Percentiles rank a stretch among this genome's conserved stretches.
Evolutionary conservation across 2,329 filamentous ascomycete genomes (phyloP).

Genomic region (Paramyrothecium sp.): DNA sequence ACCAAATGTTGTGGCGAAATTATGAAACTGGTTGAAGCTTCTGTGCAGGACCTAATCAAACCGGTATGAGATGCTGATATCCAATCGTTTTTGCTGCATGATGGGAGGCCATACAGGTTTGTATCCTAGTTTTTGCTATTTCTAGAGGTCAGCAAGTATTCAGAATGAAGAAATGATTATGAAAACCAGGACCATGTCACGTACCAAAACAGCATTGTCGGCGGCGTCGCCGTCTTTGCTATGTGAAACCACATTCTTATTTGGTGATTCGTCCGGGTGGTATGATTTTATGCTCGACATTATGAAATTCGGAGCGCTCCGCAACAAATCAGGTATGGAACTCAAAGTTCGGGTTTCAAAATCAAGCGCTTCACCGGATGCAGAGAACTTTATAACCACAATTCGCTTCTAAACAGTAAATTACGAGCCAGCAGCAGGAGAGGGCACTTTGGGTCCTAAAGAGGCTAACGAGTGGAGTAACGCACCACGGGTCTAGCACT

Average conservation of each 20-base stretch:
- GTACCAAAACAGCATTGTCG: not conserved
- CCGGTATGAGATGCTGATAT: not conserved
- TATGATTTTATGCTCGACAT: not conserved
- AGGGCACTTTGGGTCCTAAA: not conserved
- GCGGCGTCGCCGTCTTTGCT: not conserved
- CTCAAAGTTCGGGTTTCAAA: too few species aligned
- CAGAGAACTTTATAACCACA: too few species aligned
- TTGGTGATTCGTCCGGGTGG: not conserved
- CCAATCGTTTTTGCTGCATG: not conserved
- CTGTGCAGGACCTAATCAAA: slow-evolving; percentile 49
- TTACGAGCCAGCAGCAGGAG: not conserved
- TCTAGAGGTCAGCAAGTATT: not conserved
- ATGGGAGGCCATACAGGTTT: slow-evolving; percentile 16
- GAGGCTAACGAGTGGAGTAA: not conserved
- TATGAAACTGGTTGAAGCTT: slow-evolving; percentile 56
- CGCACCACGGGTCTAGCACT: not conserved
- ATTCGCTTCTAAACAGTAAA: not conserved
- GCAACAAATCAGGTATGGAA: too few species aligned
- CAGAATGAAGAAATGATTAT: not conserved
- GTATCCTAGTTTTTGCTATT: slow-evolving; percentile 20
- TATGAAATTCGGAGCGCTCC: too few species aligned
- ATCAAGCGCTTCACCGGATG: too few species aligned
- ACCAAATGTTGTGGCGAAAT: slow-evolving; percentile 60
- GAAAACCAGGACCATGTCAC: not conserved
- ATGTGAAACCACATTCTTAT: not conserved